Evolutionary conservation across 805 yeast species (phyloP).

Genomic region (Candida nitratophila): DNA sequence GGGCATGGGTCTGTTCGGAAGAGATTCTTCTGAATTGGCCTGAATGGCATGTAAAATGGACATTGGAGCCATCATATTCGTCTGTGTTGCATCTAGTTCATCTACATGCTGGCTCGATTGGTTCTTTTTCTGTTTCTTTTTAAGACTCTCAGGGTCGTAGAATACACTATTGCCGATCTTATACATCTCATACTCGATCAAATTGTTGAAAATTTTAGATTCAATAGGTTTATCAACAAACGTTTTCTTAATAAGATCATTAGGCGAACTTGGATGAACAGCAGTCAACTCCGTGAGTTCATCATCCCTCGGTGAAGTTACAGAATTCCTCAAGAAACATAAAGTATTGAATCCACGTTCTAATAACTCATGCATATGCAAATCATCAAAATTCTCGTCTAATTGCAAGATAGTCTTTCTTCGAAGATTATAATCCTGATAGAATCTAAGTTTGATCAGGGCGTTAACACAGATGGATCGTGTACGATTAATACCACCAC

Average conservation of each 20-base stretch:
- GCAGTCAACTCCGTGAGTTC: background rate
- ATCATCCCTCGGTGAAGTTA: background rate
- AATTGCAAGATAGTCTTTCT: constrained; percentile 4
- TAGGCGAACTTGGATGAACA: background rate
- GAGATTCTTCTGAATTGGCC: too few species aligned
- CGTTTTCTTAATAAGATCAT: background rate
- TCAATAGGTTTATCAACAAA: background rate
- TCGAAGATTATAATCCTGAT: constrained; percentile 16
- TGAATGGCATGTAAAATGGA: too few species aligned
- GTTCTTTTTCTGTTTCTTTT: background rate
- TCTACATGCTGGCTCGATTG: too few species aligned
- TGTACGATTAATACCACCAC: background rate
- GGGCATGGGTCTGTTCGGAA: too few species aligned
- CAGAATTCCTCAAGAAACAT: background rate
- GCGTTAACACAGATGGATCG: background rate
- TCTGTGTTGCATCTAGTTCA: too few species aligned
- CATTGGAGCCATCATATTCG: too few species aligned
- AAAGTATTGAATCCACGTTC: background rate
- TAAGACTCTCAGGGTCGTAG: background rate
- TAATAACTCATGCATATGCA: background rate
- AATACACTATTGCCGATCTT: constrained; percentile 10
- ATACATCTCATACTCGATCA: constrained; percentile 1
- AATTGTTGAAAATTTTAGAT: background rate
- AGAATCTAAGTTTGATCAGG: constrained; percentile 13
- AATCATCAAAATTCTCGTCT: background rate